Conservation (phyloP, 73 alveolate species). For the Paramecium octaurelia region DNA sequence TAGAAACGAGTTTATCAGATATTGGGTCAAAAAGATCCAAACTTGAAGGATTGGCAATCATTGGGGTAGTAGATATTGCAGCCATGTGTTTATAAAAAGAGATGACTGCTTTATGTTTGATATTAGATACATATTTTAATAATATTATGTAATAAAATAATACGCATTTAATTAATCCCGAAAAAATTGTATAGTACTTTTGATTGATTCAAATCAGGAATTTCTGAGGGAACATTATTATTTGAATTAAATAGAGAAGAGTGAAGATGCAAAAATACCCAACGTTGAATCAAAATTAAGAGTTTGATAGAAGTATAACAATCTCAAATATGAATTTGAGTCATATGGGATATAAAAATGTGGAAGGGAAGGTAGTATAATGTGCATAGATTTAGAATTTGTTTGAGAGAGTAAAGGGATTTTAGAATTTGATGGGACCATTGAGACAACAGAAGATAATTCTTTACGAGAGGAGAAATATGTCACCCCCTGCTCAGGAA, state of each 20-base stretch:
- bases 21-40: neutral
- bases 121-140: neutral
- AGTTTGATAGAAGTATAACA: neutral
- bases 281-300: neutral
- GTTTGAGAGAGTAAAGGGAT: conserved; percentile 44
- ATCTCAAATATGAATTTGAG: neutral
- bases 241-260: neutral
- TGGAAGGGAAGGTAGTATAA: neutral
- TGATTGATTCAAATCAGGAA: neutral
- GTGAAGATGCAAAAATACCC: conserved; percentile 1
- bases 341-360: neutral
- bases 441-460: conserved; percentile 38
- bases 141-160: neutral
- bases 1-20: neutral
- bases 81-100: conserved; percentile 23
- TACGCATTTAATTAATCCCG: neutral
- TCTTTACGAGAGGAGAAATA: conserved; percentile 59
- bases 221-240: neutral
- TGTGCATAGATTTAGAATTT: neutral
- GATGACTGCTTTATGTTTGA: neutral
- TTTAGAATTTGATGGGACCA: conserved; percentile 4
- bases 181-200: neutral
- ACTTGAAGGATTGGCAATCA: neutral
- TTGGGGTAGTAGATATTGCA: neutral
- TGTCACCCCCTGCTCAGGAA: conserved; percentile 59